Conservation (phyloP, 257 asterid genomes). For the Mitragyna speciosa region DNA sequence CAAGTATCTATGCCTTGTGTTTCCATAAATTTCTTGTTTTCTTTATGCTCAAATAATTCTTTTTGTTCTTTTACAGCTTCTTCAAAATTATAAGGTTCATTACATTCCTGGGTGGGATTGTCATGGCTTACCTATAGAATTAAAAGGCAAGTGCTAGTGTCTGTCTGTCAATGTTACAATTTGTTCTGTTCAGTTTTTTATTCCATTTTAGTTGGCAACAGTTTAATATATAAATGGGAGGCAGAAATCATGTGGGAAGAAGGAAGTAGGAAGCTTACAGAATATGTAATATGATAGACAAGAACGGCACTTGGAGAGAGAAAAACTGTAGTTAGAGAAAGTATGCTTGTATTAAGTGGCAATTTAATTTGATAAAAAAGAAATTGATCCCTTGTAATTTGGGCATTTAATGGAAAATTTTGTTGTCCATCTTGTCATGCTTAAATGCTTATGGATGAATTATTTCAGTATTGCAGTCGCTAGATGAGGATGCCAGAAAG, state of each 20-base stretch:
- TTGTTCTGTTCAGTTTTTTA: background rate
- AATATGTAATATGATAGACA: conserved; percentile 4
- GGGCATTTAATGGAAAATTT: background rate
- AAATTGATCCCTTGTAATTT: background rate
- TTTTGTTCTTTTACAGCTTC: conserved; percentile 60
- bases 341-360: background rate
- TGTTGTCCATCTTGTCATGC: background rate
- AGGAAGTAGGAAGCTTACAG: background rate
- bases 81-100: conserved; percentile 80
- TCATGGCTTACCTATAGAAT: conserved; percentile 97
- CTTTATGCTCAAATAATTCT: conserved; percentile 10
- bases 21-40: background rate
- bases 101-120: conserved; percentile 99
- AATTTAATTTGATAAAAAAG: background rate
- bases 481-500: conserved; percentile 83
- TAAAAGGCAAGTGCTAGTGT: conserved; percentile 66
- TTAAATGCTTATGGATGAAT: conserved; percentile 22
- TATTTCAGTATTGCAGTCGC: conserved; percentile 87
- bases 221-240: background rate
- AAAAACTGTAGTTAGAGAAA: background rate
- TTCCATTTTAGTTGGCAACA: background rate
- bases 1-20: conserved; percentile 7
- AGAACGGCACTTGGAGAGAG: background rate
- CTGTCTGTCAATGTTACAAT: background rate
- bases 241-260: background rate